A percentile compares a stretch with the other conserved stretches of the same genome.
phyloP scores from a whole-genome alignment of 495 filamentous ascomycete genomes.

The Aspergillus asperescens region DNA sequence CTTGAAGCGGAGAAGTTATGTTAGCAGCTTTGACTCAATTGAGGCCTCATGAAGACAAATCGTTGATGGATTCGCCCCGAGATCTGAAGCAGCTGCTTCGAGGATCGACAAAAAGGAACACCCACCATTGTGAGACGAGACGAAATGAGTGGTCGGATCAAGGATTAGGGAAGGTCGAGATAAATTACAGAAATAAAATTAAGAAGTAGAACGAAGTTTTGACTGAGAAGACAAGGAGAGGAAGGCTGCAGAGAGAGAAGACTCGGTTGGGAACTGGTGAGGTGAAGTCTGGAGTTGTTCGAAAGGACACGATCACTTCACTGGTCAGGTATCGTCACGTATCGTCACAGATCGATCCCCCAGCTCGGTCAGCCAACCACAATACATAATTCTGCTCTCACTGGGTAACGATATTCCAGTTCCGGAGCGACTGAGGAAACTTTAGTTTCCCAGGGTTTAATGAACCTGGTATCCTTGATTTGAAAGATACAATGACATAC shows the following conservation, averaged over 20 bases:
- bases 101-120: conserved; percentile 6
- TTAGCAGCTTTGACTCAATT: neutral
- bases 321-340: conserved; percentile 21
- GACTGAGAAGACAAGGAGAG: conserved; percentile 13
- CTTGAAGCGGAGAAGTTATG: conserved; percentile 19
- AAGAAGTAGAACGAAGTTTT: conserved; percentile 11
- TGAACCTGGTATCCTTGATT: too few species aligned
- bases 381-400: neutral
- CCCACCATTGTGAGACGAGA: conserved; percentile 38
- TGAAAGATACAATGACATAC: too few species aligned
- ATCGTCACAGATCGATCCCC: conserved; percentile 12
- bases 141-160: conserved; percentile 13
- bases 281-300: conserved; percentile 29
- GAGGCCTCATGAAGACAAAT: neutral
- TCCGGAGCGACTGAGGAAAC: neutral
- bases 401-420: neutral
- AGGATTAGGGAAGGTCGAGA: conserved; percentile 9
- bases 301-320: conserved; percentile 45
- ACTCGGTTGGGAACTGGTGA: conserved; percentile 8
- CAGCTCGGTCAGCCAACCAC: conserved; percentile 9
- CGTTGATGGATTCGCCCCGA: neutral
- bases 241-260: conserved; percentile 13
- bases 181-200: conserved; percentile 9
- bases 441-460: too few species aligned
- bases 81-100: neutral